Evolutionary conservation across 179 eudicot species (phyloP), one percentile per base, ranked within the genome.

Genomic region (Amaranthus tricolor): DNA sequence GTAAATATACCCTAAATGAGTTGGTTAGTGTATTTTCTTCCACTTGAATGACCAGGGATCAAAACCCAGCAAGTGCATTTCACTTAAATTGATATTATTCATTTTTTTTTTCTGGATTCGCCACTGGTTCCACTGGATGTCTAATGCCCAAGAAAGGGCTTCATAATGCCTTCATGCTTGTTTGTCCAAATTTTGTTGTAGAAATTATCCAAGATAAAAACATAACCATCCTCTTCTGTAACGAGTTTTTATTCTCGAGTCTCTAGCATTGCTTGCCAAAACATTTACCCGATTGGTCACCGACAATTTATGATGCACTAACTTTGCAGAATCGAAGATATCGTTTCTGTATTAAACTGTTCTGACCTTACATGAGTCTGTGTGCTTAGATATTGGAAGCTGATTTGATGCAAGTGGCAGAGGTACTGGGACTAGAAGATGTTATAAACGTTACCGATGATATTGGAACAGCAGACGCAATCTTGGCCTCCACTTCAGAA

Each of bases 391-490:
- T 91, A 74, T 75, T 86, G 82, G 99, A 93, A 80, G 88, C 88
- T 83, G 98, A 95, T 80, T 80, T 95, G 43, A 63, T 86, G 74
- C 98, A 93, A 91, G 97, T 93, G 79, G 96, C 93, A 54, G 85
- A 85, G 68, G 94, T 89, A 31, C 88, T 95, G 98, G 98, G 97
- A 77, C 88, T 93, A 54, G 90, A 89, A 80, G 86, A 83, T 77
- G 85, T 83, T 76, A 85, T 93, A 24, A 91, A 90, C 61, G 88
- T 86, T 75, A 89, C 92, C 2, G 94, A 89, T 72, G 90, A 93
- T 78, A 89, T 95, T 74, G 93, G 87, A 78, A 75, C 83, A 62
- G 97, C 99, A 44, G 90, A 95, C 84, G 98, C 92, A 61, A 86
- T 95, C 81, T 72, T 95, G 68, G 91, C 89, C 74, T 86, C 95